These are phyloP conservation scores for Hypoxylon rubiginosum DNA, from an alignment of 2,329 filamentous ascomycete species.

Conservation along the genomic window DNA sequence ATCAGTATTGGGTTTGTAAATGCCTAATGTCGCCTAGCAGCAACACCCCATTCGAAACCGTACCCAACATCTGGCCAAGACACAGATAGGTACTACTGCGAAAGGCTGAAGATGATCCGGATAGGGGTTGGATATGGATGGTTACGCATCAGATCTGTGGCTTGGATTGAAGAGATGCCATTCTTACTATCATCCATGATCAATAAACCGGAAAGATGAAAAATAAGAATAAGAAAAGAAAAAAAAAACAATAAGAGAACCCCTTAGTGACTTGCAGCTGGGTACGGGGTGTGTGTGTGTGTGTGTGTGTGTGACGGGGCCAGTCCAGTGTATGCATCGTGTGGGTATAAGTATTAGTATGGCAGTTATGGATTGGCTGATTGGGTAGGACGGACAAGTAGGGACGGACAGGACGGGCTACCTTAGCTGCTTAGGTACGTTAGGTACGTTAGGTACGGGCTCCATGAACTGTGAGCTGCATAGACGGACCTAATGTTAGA, in stretches of 20 bases:
- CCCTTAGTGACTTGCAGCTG: constrained; percentile 34
- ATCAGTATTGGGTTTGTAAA: constrained; percentile 25
- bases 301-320: constrained; percentile 16
- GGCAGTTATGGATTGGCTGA: not conserved
- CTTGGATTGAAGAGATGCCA: constrained; percentile 5
- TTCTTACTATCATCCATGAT: constrained; percentile 10
- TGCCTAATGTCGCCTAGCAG: constrained; percentile 11
- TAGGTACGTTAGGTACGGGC: too few species aligned
- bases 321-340: constrained; percentile 1
- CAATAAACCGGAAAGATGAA: not conserved
- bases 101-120: not conserved
- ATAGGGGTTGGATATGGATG: not conserved
- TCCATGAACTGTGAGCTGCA: constrained; percentile 19
- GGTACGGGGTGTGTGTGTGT: constrained; percentile 29
- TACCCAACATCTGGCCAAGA: not conserved
- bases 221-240: not conserved
- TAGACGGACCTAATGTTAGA: constrained; percentile 25
- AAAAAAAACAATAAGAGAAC: constrained; percentile 4
- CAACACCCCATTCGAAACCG: not conserved
- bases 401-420: not conserved
- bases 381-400: not conserved
- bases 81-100: not conserved
- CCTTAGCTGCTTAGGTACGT: too few species aligned
- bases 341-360: not conserved
- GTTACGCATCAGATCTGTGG: constrained; percentile 1